Conservation (phyloP, 2,329 filamentous ascomycete species). For the Verticillium dahliae region DNA sequence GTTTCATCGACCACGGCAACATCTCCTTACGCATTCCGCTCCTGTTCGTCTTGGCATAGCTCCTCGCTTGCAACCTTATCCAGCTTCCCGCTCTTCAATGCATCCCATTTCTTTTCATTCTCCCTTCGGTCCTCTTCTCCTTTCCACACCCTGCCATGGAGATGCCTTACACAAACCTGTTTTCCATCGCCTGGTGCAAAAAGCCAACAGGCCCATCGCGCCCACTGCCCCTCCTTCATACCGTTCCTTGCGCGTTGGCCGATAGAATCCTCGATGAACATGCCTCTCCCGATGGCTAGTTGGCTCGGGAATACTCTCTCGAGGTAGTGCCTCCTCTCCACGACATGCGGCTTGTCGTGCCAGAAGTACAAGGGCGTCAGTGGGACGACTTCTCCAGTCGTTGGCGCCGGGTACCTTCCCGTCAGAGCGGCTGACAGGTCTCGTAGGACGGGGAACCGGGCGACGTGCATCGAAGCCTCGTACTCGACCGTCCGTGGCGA, state of each 20-base stretch:
- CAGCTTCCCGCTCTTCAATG: not conserved
- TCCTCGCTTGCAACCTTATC: not conserved
- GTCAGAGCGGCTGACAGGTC: conserved; percentile 29
- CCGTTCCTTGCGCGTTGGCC: conserved; percentile 47
- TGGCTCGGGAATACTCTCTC: conserved; percentile 40
- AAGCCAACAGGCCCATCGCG: conserved; percentile 48
- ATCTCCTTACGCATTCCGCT: not conserved
- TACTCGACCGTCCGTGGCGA: conserved; percentile 46
- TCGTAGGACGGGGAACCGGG: conserved; percentile 32
- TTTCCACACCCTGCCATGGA: conserved; percentile 44
- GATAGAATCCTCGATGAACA: conserved; percentile 51
- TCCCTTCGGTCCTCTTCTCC: conserved; percentile 24
- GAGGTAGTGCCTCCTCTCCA: conserved; percentile 41
- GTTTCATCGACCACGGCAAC: too few species aligned
- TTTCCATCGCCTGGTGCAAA: conserved; percentile 43
- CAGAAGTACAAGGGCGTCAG: conserved; percentile 52
- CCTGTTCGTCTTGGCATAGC: not conserved
- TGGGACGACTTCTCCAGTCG: conserved; percentile 23
- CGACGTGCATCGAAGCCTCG: conserved; percentile 38
- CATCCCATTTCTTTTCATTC: not conserved
- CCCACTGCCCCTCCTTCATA: conserved; percentile 48
- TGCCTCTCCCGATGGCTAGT: conserved; percentile 41
- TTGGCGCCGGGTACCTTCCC: not conserved
- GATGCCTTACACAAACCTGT: conserved; percentile 38
- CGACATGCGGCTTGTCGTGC: conserved; percentile 52